These are phyloP conservation scores for Acacia pycnantha DNA, from an alignment of 331 rosid genomes.

Conservation along the genomic window DNA sequence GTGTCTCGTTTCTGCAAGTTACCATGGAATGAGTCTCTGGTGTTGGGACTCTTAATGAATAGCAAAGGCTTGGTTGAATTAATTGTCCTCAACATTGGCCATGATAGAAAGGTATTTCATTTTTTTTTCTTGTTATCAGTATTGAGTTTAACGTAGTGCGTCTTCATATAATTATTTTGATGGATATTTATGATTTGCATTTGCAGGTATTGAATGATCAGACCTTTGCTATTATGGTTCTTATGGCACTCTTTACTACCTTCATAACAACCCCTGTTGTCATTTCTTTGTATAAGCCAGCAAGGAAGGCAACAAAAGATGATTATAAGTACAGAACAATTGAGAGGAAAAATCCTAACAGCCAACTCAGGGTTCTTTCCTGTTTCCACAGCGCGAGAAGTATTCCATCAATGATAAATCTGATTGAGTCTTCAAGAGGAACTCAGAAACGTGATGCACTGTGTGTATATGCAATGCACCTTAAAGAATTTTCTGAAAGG, in stretches of 20 bases:
- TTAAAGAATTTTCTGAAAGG: constrained; percentile 82
- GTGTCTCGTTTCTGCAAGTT: too few species aligned
- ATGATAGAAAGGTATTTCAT: constrained; percentile 71
- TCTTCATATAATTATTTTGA: background rate
- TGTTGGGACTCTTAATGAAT: too few species aligned
- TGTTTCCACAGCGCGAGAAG: constrained; percentile 67
- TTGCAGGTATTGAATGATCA: constrained; percentile 85
- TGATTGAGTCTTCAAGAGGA: constrained; percentile 64
- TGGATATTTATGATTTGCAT: constrained; percentile 16
- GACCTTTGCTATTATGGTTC: constrained; percentile 85
- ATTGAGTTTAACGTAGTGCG: constrained; percentile 18
- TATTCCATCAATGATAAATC: constrained; percentile 47
- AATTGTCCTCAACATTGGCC: constrained; percentile 89
- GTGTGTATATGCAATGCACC: constrained; percentile 80
- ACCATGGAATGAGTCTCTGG: too few species aligned
- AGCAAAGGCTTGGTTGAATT: constrained; percentile 55
- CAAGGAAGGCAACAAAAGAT: constrained; percentile 39
- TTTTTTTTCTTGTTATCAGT: background rate
- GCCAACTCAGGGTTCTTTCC: constrained; percentile 56
- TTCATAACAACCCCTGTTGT: constrained; percentile 84
- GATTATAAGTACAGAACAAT: constrained; percentile 63
- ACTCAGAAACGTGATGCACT: constrained; percentile 49
- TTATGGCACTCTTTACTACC: constrained; percentile 89
- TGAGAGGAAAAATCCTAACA: constrained; percentile 47
- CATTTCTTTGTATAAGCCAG: constrained; percentile 58